These are phyloP conservation scores for Diversispora epigaea DNA, from an alignment of 192 early-diverging fungal genomes.

Conservation along the genomic window DNA sequence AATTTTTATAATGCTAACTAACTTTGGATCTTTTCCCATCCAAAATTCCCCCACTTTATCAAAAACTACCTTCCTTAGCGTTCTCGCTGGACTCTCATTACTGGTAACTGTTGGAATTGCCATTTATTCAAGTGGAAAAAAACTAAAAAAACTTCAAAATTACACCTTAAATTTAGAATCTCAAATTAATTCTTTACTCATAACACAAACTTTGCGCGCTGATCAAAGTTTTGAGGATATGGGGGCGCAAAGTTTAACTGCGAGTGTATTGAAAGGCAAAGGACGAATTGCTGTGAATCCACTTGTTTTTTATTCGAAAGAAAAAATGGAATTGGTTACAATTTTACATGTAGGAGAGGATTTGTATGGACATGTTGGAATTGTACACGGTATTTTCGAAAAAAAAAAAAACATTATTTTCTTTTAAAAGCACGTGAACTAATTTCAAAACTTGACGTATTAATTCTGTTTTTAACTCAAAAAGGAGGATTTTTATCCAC, in stretches of 20 bases:
- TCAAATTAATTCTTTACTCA: not conserved
- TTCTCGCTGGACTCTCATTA: no score
- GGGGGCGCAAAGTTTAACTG: slow-evolving; percentile 42
- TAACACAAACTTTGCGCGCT: not conserved
- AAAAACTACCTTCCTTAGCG: no score
- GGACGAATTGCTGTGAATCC: slow-evolving; percentile 55
- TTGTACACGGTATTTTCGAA: slow-evolving; percentile 76
- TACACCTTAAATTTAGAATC: not conserved
- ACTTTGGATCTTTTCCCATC: no score
- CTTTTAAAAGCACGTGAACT: not conserved
- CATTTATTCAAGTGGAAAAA: no score
- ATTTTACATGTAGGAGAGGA: slow-evolving; percentile 68
- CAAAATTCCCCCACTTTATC: no score
- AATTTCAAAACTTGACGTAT: no score
- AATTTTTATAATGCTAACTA: no score
- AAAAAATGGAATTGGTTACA: slow-evolving; percentile 44
- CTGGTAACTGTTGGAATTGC: no score
- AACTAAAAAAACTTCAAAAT: no score
- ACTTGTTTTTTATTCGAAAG: slow-evolving; percentile 52
- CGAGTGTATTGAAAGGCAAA: slow-evolving; percentile 53
- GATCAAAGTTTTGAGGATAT: not conserved
- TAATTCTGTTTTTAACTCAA: not conserved
- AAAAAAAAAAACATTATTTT: no score
- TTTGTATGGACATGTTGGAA: slow-evolving; percentile 75
- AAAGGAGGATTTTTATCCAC: slow-evolving; percentile 31